Evolutionary conservation across 257 asterid genomes (phyloP), one percentile per base, ranked within the genome.

Genomic region (Ballota nigra): DNA sequence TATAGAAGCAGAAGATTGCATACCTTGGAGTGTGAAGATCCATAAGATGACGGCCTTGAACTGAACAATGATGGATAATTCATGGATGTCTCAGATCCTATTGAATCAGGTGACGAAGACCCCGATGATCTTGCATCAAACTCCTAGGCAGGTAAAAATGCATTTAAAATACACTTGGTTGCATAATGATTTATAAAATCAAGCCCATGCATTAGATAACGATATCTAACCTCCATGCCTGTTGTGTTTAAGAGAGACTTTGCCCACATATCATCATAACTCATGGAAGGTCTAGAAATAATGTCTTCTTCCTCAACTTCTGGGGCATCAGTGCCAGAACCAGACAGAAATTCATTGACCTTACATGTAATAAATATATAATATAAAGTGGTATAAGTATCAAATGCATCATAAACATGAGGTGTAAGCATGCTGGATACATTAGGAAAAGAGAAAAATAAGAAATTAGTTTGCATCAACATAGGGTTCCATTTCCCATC

Each of bases 231-330:
- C 89, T 83, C 92, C 89, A 82, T 78, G 71, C 88, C 93, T 1
- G 93, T 70, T 5, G 97, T 73, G 87, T 88, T 93, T 62, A 90
- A 70, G 73, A 90, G 96, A 26, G 94, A 84, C 86, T 90, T 90
- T 66, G 97, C 97, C 97, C 97, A 90, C 97, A 90, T 86, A 81
- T 90, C 97, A 75, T 90, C 96, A 59, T 86, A 88, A 77, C 92
- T 90, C 85, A 83, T 85, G 66, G 97, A 90, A 71, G 86, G 88
- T 75, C 97, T 85, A 58, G 97, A 83, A 47, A 83, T 76, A 71
- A 83, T 76, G 77, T 90, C 85, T 80, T 90, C 96, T 53, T 88
- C 96, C 75, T 90, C 97, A 71, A 90, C 97, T 72, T 90, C 97
- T 20, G 97, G 97, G 57, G 96, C 97, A 84, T 90, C 96, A 66